Base-by-base conservation (phyloP, 805 yeast species). In the Lipomyces yamanashiensis region DNA sequence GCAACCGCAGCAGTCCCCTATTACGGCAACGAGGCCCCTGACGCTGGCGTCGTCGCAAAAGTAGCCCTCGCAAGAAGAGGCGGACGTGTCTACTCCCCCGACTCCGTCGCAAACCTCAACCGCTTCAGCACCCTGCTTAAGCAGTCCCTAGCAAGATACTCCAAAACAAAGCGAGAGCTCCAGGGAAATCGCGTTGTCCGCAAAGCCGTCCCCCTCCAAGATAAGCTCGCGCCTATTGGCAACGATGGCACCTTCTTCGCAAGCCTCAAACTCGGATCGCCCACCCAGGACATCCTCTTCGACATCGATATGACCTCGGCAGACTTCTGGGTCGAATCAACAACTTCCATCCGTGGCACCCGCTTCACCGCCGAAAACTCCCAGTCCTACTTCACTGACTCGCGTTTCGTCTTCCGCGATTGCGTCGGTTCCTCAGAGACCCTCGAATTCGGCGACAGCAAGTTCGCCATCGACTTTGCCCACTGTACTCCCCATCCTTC, bases 251-350 rank as follows among this genome's bases (percentile, higher is more conserved):
- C 54, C 56, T 65, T 59, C 52, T 58, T 55, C 33, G 59, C 67
- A 19, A 55, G 54, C 34, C 52, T 62, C 21, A 23, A 45, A 21
- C 64, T 65, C 19, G 68, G 68, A 34, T 36, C 39, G 12, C 68
- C 68, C 21, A 56, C 60, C 10, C 68, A 65, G 64, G 40, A 37
- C 34, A 48, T 65, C 44, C 23, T 52, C 28, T 62, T 65, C 48
- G 68, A 65, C 54, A 33, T 65, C 54, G 68, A 65, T 52, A 65
- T 65, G 68, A 62, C 68, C 39, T 65, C 68, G 19, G 40, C 68
- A 19, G 68, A 65, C 48, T 62, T 61, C 21, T 65, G 68, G 68
- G 64, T 65, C 45, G 68, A 65, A 54, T 45, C 62, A 7, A 65
- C 68, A 2, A 65, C 68, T 7, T 63, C 67, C 36, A 49, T 65